These are phyloP conservation scores for Plasmodium adleri DNA, from an alignment of 169 alveolate species.

Conservation along the genomic window DNA sequence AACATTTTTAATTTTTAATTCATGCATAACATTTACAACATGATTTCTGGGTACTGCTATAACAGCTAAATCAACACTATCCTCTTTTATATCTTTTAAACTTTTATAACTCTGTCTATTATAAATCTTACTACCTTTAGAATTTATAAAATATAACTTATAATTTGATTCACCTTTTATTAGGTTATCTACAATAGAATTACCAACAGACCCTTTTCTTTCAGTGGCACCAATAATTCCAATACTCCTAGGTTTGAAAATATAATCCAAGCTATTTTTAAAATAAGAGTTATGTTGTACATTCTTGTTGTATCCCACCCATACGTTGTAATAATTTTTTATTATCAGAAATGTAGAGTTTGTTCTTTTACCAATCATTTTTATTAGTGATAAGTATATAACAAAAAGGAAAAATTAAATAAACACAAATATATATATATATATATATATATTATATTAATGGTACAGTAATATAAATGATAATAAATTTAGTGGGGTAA, in stretches of 20 bases:
- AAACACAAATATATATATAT: no score
- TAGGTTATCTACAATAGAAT: slow-evolving; percentile 77
- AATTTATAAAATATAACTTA: slow-evolving; percentile 78
- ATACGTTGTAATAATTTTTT: slow-evolving; percentile 32
- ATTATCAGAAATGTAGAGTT: no score
- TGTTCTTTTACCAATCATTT: no score
- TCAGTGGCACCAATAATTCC: slow-evolving; percentile 85
- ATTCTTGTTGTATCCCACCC: slow-evolving; percentile 65
- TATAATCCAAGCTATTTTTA: slow-evolving; percentile 43
- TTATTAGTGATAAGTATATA: no score
- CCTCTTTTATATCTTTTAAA: slow-evolving; percentile 50
- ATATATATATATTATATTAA: no score
- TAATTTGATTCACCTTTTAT: slow-evolving; percentile 71
- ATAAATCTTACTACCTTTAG: slow-evolving; percentile 75
- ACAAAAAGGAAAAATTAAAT: no score
- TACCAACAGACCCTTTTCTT: slow-evolving; percentile 82
- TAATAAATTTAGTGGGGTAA: no score
- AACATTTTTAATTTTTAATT: slow-evolving; percentile 79
- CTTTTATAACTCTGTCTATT: slow-evolving; percentile 75
- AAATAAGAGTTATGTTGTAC: slow-evolving; percentile 28
- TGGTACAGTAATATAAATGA: no score
- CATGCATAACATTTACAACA: slow-evolving; percentile 76
- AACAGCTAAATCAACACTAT: slow-evolving; percentile 79
- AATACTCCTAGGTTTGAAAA: slow-evolving; percentile 78
- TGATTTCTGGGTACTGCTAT: slow-evolving; percentile 81